A percentile compares a stretch with the other conserved stretches of the same genome.
These are phyloP conservation scores for Spongispora temasekensis DNA, from an alignment of 1,284 basidiomycete genomes.

Conservation along the genomic window DNA sequence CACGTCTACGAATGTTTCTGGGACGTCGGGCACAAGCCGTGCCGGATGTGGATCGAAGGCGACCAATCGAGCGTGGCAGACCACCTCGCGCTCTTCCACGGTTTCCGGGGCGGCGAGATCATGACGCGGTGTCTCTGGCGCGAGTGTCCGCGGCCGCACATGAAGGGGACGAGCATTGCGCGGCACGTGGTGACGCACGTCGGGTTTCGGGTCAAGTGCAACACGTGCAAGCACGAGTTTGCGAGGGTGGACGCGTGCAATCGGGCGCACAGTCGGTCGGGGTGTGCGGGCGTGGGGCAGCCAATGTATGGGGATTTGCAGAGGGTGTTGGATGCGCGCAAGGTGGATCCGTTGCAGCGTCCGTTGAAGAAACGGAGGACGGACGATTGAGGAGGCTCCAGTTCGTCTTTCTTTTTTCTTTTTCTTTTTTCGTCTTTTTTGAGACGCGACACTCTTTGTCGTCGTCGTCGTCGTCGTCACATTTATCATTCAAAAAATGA, in stretches of 20 bases:
- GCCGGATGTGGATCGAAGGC: constrained; percentile 37
- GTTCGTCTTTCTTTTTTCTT: background rate
- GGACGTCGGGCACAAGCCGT: constrained; percentile 26
- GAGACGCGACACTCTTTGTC: too few relatives aligned
- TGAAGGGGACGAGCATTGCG: constrained; percentile 38
- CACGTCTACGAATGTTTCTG: constrained; percentile 37
- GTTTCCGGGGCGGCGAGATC: constrained; percentile 32
- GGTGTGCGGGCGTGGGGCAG: constrained; percentile 32
- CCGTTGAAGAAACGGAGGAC: constrained; percentile 34
- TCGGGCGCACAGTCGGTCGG: constrained; percentile 36
- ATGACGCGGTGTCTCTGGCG: constrained; percentile 34
- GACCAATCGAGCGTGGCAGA: constrained; percentile 37
- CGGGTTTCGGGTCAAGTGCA: constrained; percentile 34
- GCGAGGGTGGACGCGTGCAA: constrained; percentile 38
- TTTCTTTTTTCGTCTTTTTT: background rate
- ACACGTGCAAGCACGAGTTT: constrained; percentile 34
- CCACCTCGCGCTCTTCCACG: constrained; percentile 34
- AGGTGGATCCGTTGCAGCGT: constrained; percentile 22
- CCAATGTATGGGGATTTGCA: constrained; percentile 35
- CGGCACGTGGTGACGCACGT: constrained; percentile 36
- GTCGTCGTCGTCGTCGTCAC: too few relatives aligned
- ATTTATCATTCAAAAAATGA: background rate
- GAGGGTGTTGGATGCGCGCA: constrained; percentile 29
- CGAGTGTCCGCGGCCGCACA: constrained; percentile 28
- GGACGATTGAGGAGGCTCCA: too few relatives aligned